Percentiles rank a stretch among this genome's conserved stretches.
Conservation (phyloP, 495 filamentous ascomycete species). For the Xylaria acuta region DNA sequence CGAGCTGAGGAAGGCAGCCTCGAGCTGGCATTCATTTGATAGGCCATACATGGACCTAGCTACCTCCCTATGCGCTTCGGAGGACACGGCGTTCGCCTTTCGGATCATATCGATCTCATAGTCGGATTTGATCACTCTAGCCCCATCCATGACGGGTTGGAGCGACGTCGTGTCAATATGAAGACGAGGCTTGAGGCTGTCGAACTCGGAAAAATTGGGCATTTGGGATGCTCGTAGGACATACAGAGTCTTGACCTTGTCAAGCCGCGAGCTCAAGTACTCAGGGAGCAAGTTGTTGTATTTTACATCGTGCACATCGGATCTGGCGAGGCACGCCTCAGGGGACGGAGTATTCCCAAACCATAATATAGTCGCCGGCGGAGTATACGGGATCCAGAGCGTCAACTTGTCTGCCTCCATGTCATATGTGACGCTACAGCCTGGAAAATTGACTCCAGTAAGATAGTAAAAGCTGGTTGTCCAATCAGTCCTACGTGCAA, state of each 20-base stretch:
- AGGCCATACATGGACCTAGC: constrained; percentile 64
- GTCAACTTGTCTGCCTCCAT: constrained; percentile 61
- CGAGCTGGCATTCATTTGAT: constrained; percentile 80
- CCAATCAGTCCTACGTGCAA: constrained; percentile 24
- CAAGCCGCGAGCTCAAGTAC: constrained; percentile 41
- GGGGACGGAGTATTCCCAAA: constrained; percentile 61
- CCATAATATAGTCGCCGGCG: constrained; percentile 64
- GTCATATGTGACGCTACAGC: constrained; percentile 68
- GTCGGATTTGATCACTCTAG: constrained; percentile 76
- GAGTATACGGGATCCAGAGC: constrained; percentile 66
- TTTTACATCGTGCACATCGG: constrained; percentile 60
- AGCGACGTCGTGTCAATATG: constrained; percentile 55
- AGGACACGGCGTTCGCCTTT: constrained; percentile 77
- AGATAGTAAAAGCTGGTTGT: constrained; percentile 68
- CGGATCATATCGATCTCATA: constrained; percentile 83
- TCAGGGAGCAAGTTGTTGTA: constrained; percentile 44
- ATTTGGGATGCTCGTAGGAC: constrained; percentile 50
- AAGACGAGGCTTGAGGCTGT: constrained; percentile 39
- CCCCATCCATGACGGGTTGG: constrained; percentile 70
- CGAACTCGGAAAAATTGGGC: constrained; percentile 45
- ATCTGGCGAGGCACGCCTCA: constrained; percentile 56
- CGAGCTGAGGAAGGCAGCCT: constrained; percentile 73
- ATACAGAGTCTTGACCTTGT: constrained; percentile 47
- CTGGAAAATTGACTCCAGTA: constrained; percentile 64
- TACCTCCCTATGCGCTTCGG: constrained; percentile 72